Percentiles rank a stretch among this genome's conserved stretches.
These are phyloP conservation scores for Sungouiozyma intestinalis DNA, from an alignment of 805 yeast genomes.

Conservation along the genomic window DNA sequence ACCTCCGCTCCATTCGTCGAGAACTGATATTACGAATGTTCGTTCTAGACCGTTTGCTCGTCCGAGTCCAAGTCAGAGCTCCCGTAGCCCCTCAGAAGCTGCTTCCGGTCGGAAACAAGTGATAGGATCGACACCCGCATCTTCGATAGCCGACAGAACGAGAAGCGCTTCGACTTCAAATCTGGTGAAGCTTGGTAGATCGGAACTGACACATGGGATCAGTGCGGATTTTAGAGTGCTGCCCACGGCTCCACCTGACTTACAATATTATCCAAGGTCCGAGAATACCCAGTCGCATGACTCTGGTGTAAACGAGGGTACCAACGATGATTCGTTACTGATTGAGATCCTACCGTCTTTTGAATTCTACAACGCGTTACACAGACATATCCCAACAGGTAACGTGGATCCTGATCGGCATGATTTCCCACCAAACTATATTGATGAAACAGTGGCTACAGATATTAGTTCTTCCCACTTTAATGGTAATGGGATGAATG, in stretches of 20 bases:
- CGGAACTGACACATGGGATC: conserved; percentile 8
- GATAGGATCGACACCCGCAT: neutral
- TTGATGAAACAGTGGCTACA: conserved; percentile 10
- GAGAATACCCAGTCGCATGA: neutral
- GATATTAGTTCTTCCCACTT: neutral
- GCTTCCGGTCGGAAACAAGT: neutral
- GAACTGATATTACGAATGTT: neutral
- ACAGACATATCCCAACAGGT: conserved; percentile 33
- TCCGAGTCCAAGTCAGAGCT: neutral
- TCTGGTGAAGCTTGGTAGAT: conserved; percentile 7
- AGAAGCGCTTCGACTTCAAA: conserved; percentile 15
- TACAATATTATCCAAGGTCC: neutral
- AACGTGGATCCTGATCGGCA: conserved; percentile 24
- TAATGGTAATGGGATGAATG: neutral
- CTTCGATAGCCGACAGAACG: neutral
- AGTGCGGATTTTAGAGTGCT: conserved; percentile 3
- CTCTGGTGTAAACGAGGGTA: neutral
- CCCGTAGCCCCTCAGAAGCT: neutral
- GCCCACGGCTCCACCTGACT: conserved; percentile 3
- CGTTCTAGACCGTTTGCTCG: neutral
- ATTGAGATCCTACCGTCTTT: conserved; percentile 59
- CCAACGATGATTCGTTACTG: conserved; percentile 9
- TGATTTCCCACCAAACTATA: conserved; percentile 30
- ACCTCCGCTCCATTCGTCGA: neutral
- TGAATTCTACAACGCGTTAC: conserved; percentile 49